Base-by-base conservation (phyloP, 805 yeast species). In the Lachancea dasiensis region DNA sequence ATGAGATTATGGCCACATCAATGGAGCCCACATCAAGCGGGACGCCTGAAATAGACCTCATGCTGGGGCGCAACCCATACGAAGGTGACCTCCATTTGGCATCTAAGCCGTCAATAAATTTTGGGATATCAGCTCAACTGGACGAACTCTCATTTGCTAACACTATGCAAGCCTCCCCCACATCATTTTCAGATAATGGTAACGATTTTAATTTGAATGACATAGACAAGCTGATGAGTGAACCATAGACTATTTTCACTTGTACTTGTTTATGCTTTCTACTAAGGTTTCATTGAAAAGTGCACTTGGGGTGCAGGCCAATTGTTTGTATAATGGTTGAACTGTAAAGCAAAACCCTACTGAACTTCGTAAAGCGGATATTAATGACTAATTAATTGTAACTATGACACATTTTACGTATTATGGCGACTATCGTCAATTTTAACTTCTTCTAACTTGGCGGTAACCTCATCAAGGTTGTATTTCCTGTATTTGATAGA, bases 161-260 rank as follows among this genome's bases (percentile, higher is more conserved):
- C 13, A 28, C 31, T 14, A 8, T 19, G 10, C 21, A 17, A 16
- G 23, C 27, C 27, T 34, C 47, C 4, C 39, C 49, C 7, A 47
- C 54, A 8, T 47, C 52, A 7, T 52, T 50, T 20, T 45, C 49
- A 15, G 54, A 54, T 31, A 35, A 51, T 14, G 38, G 50, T 6
- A 43, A 51, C 11, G 55, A 52, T 18, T 48, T 49, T 37, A 52
- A 54, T 13, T 54, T 54, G 31, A 52, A 57, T 5, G 61, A 54
- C 31, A 34, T 56, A 37, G 61, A 54, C 44, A 51, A 54, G 38
- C 51, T 56, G 29, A 50, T 56, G 54, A 48, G 60, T 5, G 49
- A 49, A n/a, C 25, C 25, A 15, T 30, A 20, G 20, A 20, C 13
- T 3, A 11, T 25, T 44, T n/a, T n/a, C n/a, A n/a, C n/a, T n/a